Evolutionary conservation across 2,329 filamentous ascomycete genomes (phyloP), one percentile per base, ranked within the genome.

Genomic region (Chlorencoelia australis): DNA sequence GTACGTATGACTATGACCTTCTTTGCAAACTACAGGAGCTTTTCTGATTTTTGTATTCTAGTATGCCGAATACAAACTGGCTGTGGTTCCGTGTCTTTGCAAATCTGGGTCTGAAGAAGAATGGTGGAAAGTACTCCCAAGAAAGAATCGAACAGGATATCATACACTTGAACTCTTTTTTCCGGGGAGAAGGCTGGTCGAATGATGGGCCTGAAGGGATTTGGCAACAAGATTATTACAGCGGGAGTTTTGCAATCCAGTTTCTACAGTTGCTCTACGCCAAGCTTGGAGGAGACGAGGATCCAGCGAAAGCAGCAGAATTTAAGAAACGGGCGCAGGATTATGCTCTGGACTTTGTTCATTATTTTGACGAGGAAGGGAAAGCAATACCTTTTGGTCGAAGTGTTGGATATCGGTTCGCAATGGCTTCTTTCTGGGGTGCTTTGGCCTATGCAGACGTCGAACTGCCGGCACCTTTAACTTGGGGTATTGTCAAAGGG

Each of bases 141-240:
- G 68, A 76, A 29, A 69, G 77, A 15, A 69, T 88, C 15, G 78
- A 84, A 39, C 73, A 73, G 14, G 83, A 88, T 54, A 83, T 89
- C 53, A 71, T 80, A 48, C 82, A 87, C 47, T 66, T 89, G 7
- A 75, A 88, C 50, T 84, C 79, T 0, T 89, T 88, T 56, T 85
- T 87, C 53, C 74, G 82, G n/a, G 82, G 82, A 5, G 78, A 75
- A 30, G 82, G 83, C 1, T 89, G 83, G 83, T 85, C 79, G 2
- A 85, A 87, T 49, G 83, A 89, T 53, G 83, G 83, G 0, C 83
- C 83, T 0, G 76, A 80, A 50, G 76, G 76, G 10, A 83, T 87
- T 39, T 80, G 83, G 40, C 82, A 88, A 58, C 86, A 88, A 76
- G 82, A 88, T 56, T 88, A 88, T 53, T 89, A 88, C 58, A 86